Evolutionary conservation across 2,329 filamentous ascomycete species (phyloP), one percentile per base, ranked within the genome.

Genomic region (Apiospora malaysiana): DNA sequence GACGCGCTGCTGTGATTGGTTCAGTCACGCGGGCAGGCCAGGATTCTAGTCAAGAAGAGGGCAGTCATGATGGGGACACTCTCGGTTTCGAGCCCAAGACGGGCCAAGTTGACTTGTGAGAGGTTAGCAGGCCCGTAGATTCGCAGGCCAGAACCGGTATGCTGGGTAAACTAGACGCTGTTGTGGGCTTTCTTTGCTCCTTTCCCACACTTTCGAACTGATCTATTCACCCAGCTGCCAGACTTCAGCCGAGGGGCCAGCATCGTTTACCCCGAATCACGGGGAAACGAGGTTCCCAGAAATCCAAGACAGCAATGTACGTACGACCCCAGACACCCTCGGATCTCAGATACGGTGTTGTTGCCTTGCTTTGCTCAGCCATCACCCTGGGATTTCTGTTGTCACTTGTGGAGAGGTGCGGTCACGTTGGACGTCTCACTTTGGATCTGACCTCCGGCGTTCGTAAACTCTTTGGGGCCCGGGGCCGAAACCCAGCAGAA

Each of bases 81-180:
- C 21, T 63, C 56, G 56, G 56, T 63, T 63, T 63, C 56, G 32
- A 63, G 56, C 56, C 56, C 56, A 63, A 63, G 56, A 63, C 56
- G 18, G 27, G 56, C 56, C 56, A 63, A 63, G 56, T 40, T 18
- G 56, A 40, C 56, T 40, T 63, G 27, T 21, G 3, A 63, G 21
- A 63, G n/a, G n/a, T n/a, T n/a, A n/a, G n/a, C n/a, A 63, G 56
- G 27, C 32, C 56, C 56, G 56, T 40, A 63, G 56, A 40, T 32
- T n/a, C 18, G 32, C 51, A 63, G 56, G 16, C 56, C 56, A 40
- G 27, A 63, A 40, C 56, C 56, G 56, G 32, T 37, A 40, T 40
- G 56, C 56, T 63, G 56, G 56, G 27, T 40, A 40, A 8, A 63
- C 56, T 40, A 63, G 27, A 37, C 21, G 18, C 6, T 12, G 23